phyloP scores from a whole-genome alignment of 2,329 filamentous ascomycete species.

The Ophiocordyceps camponoti-leonardi region DNA sequence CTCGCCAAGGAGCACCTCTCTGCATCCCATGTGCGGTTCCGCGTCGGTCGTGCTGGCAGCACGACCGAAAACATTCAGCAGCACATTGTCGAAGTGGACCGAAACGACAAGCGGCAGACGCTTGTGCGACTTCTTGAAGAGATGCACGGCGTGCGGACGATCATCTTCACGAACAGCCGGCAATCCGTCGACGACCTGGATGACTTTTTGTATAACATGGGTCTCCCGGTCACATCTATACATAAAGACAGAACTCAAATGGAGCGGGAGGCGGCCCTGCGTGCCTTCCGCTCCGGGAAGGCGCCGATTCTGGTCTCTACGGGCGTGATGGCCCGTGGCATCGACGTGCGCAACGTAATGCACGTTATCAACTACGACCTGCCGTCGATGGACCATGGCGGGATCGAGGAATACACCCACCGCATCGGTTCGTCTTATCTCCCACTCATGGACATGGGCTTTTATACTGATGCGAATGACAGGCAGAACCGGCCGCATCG shows the following conservation, averaged over 20 bases:
- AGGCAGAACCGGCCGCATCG: slow-evolving; percentile 90
- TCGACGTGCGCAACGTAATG: slow-evolving; percentile 73
- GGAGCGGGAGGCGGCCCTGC: slow-evolving; percentile 84
- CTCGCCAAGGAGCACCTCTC: slow-evolving; percentile 64
- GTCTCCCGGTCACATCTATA: slow-evolving; percentile 72
- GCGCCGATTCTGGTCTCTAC: slow-evolving; percentile 74
- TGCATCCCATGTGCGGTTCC: slow-evolving; percentile 59
- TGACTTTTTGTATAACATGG: slow-evolving; percentile 68
- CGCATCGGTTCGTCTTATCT: slow-evolving; percentile 55
- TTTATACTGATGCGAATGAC: background rate
- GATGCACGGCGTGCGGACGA: slow-evolving; percentile 55
- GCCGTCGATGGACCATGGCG: slow-evolving; percentile 57
- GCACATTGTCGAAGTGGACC: slow-evolving; percentile 50
- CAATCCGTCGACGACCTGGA: slow-evolving; percentile 66
- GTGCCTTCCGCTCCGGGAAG: slow-evolving; percentile 60
- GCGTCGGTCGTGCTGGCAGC: slow-evolving; percentile 73
- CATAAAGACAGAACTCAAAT: slow-evolving; percentile 74
- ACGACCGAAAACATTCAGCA: slow-evolving; percentile 74
- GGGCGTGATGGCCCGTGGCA: slow-evolving; percentile 70
- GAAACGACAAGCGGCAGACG: slow-evolving; percentile 48
- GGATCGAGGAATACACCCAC: slow-evolving; percentile 85
- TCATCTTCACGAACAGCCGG: slow-evolving; percentile 83
- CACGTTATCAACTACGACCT: slow-evolving; percentile 93
- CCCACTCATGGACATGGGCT: background rate
- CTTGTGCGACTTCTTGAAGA: slow-evolving; percentile 57